phyloP scores from a whole-genome alignment of 176 grass and related monocot species.

The Hyparrhenia diplandra region DNA sequence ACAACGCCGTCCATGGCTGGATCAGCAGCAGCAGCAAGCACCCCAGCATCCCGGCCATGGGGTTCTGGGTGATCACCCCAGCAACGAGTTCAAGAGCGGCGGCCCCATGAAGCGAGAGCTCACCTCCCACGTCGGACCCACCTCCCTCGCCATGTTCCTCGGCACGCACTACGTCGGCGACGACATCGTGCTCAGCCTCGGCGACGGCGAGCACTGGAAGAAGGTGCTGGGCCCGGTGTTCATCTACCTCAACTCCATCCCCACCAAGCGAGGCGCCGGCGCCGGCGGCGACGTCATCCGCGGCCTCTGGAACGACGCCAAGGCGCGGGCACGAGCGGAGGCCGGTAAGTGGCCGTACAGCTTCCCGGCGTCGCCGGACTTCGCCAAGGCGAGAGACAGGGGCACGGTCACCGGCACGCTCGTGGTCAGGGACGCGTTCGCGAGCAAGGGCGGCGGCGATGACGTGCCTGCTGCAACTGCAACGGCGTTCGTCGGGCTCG shows the following conservation, averaged over 20 bases:
- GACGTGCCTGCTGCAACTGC: too few relatives aligned
- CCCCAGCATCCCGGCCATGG: neutral
- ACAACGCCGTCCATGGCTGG: slow-evolving; percentile 69
- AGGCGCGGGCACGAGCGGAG: slow-evolving; percentile 50
- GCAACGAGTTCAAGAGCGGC: slow-evolving; percentile 64
- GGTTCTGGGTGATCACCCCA: slow-evolving; percentile 80
- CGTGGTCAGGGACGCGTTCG: slow-evolving; percentile 28
- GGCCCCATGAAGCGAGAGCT: slow-evolving; percentile 61
- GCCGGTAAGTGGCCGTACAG: slow-evolving; percentile 59
- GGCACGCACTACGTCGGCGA: slow-evolving; percentile 60
- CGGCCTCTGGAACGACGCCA: slow-evolving; percentile 64
- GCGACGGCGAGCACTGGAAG: slow-evolving; percentile 59
- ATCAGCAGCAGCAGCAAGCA: slow-evolving; percentile 4
- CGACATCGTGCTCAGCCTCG: slow-evolving; percentile 35
- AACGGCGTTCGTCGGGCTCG: too few relatives aligned
- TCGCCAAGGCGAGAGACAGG: slow-evolving; percentile 38
- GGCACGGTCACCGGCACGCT: slow-evolving; percentile 43
- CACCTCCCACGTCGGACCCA: slow-evolving; percentile 72
- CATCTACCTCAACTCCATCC: slow-evolving; percentile 68
- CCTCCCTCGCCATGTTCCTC: slow-evolving; percentile 49
- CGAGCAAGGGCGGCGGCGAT: neutral
- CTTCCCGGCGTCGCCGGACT: slow-evolving; percentile 55
- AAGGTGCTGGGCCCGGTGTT: slow-evolving; percentile 83
- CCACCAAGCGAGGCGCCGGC: neutral
- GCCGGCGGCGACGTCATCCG: neutral